Evolutionary conservation across 768 basidiomycete species (phyloP).

Genomic region (Thelephora ganbajun): DNA sequence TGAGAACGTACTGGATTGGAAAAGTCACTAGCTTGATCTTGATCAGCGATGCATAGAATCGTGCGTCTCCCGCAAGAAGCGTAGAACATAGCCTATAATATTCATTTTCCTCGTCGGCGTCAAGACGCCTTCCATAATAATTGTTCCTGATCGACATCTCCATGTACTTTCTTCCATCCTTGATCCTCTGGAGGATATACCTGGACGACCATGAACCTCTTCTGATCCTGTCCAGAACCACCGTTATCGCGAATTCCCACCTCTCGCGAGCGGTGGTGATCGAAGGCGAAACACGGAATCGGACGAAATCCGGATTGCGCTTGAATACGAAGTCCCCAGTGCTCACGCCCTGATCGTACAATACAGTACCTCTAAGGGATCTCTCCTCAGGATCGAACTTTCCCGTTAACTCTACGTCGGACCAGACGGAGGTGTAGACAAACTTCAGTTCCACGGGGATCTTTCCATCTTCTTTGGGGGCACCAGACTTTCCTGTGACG

Average conservation of each 20-base stretch:
- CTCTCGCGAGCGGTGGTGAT: slow-evolving; percentile 14
- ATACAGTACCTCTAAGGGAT: not conserved
- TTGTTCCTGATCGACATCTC: slow-evolving; percentile 15
- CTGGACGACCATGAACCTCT: slow-evolving; percentile 17
- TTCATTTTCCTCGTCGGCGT: not conserved
- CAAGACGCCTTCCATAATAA: slow-evolving; percentile 2
- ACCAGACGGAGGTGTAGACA: slow-evolving; percentile 10
- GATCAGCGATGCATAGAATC: not conserved
- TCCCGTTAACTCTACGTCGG: slow-evolving; percentile 12
- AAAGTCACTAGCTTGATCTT: not conserved
- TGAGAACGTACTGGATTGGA: not conserved
- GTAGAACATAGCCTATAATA: not conserved
- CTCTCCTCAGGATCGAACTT: slow-evolving; percentile 14
- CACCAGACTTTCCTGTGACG: not conserved
- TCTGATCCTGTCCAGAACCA: slow-evolving; percentile 12
- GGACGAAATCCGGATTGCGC: slow-evolving; percentile 13
- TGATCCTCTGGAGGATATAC: slow-evolving; percentile 17
- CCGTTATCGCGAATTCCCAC: slow-evolving; percentile 20
- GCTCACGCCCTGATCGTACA: slow-evolving; percentile 4
- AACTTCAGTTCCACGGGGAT: slow-evolving; percentile 7
- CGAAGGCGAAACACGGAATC: slow-evolving; percentile 15
- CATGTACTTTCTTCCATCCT: slow-evolving; percentile 16
- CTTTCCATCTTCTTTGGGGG: not conserved
- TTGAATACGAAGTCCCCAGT: slow-evolving; percentile 16
- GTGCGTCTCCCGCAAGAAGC: not conserved